Base-by-base conservation (phyloP, 495 filamentous ascomycete species). In the Lophiostoma macrostomum region DNA sequence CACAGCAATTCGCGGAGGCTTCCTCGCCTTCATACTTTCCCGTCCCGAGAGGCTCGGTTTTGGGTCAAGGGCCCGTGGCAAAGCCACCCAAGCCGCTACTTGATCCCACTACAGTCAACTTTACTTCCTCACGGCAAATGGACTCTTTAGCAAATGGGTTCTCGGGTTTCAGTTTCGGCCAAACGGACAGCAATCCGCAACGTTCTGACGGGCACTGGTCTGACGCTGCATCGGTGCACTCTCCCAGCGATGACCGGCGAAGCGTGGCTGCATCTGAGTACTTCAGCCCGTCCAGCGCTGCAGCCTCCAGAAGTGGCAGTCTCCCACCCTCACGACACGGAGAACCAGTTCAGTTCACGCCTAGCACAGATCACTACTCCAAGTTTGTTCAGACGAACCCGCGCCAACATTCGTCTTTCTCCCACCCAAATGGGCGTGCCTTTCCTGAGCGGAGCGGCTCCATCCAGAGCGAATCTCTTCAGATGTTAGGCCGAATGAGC, bases 251-350 rank as follows among this genome's bases (percentile, higher is more conserved):
- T 19, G 68, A 69, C 29, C 47, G 68, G 20, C 54, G 60, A 38
- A 58, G 54, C 54, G 28, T 65, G 20, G 23, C 54, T 7, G 49
- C 42, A 27, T 56, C 62, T 13, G 63, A 65, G 18, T 63, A 63
- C 39, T 57, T 67, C 63, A 39, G 66, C 39, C 41, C 60, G 40
- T 46, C 55, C 14, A 74, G 71, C 39, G 58, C 51, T 49, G 58
- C 62, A 19, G 62, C 57, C 4, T 73, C 71, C 2, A 53, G 70
- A 13, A 71, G 61, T 30, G 69, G 62, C 14, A 74, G 71, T 48
- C 49, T 72, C 19, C 71, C 73, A 32, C 64, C 70, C 0, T 74
- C 73, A 23, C 65, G 68, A 18, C 64, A 72, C 36, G 64, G 67
- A n/a, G 65, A 69, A 23, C 64, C 61, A 14, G 1, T 48, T 11